phyloP scores from a whole-genome alignment of 2,329 filamentous ascomycete genomes.

The Pseudovirgaria hyperparasitica region DNA sequence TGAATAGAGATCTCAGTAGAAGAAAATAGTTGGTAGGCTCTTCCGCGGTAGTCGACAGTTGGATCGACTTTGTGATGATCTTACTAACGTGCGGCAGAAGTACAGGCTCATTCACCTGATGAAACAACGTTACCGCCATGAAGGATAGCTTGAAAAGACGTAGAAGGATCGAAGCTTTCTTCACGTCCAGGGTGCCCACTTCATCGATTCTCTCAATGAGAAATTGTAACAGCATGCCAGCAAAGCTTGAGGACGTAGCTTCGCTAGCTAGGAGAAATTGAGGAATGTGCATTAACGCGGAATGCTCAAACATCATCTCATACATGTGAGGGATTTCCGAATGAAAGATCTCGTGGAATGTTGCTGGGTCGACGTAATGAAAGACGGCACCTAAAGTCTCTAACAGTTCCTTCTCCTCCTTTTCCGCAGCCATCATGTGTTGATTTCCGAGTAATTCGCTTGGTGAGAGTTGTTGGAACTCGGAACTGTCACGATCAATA shows the following conservation, averaged over 20 bases:
- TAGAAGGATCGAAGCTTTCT: slow-evolving; percentile 83
- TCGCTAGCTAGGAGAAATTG: slow-evolving; percentile 99
- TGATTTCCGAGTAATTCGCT: slow-evolving; percentile 91
- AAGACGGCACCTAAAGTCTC: slow-evolving; percentile 98
- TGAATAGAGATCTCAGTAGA: slow-evolving; percentile 78
- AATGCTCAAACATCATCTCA: slow-evolving; percentile 95
- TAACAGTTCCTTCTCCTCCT: slow-evolving; percentile 93
- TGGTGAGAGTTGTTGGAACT: slow-evolving; percentile 64
- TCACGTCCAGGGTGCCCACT: slow-evolving; percentile 82
- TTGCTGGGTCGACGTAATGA: slow-evolving; percentile 94
- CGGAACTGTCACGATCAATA: slow-evolving; percentile 63
- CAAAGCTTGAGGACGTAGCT: slow-evolving; percentile 93
- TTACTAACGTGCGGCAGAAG: slow-evolving; percentile 91
- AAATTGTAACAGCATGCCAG: slow-evolving; percentile 94
- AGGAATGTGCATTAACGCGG: slow-evolving; percentile 82
- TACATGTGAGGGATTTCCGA: slow-evolving; percentile 95
- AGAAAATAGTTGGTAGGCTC: slow-evolving; percentile 99
- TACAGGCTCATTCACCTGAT: slow-evolving; percentile 87
- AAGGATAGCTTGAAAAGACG: slow-evolving; percentile 96
- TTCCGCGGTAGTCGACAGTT: slow-evolving; percentile 86
- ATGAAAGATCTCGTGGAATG: slow-evolving; percentile 97
- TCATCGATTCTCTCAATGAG: slow-evolving; percentile 94
- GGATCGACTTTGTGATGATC: slow-evolving; percentile 94
- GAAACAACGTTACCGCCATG: slow-evolving; percentile 97
- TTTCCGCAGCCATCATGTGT: slow-evolving; percentile 84